Conservation (phyloP, 257 asterid genomes). For the Scutellaria galericulata region DNA sequence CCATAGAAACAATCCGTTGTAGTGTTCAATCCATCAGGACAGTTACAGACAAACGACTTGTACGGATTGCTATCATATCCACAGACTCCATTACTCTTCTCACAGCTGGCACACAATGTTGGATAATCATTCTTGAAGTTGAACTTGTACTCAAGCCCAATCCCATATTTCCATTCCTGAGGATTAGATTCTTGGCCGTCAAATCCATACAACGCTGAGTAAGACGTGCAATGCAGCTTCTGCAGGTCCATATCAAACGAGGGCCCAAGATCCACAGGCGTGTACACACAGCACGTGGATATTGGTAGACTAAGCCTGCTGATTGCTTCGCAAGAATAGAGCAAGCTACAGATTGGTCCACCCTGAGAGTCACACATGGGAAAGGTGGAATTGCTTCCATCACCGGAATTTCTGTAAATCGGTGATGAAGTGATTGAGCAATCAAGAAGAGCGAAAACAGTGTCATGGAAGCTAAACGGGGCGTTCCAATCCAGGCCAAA, state of each 20-base stretch:
- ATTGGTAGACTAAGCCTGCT: slow-evolving; percentile 59
- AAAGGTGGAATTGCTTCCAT: slow-evolving; percentile 46
- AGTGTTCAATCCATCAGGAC: slow-evolving; percentile 74
- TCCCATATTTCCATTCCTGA: slow-evolving; percentile 71
- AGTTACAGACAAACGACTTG: slow-evolving; percentile 61
- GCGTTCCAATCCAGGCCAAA: slow-evolving; percentile 82
- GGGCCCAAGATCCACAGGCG: slow-evolving; percentile 91
- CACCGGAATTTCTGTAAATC: slow-evolving; percentile 37
- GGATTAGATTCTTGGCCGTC: slow-evolving; percentile 62
- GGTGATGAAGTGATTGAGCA: slow-evolving; percentile 60
- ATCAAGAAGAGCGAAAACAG: slow-evolving; percentile 68
- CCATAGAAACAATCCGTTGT: slow-evolving; percentile 65
- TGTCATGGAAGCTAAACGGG: slow-evolving; percentile 69
- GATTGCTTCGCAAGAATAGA: slow-evolving; percentile 67
- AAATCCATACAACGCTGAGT: slow-evolving; percentile 71
- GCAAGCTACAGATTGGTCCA: slow-evolving; percentile 50
- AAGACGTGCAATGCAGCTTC: slow-evolving; percentile 64
- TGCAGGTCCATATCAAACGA: slow-evolving; percentile 73
- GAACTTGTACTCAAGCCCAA: slow-evolving; percentile 73
- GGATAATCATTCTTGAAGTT: slow-evolving; percentile 77
- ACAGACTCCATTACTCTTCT: slow-evolving; percentile 80
- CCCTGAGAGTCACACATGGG: slow-evolving; percentile 71
- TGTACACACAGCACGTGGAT: slow-evolving; percentile 75
- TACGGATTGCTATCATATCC: slow-evolving; percentile 54
- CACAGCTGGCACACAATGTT: slow-evolving; percentile 64